Conservation (phyloP, 108 stramenopile genomes). For the Skeletonema grethae region DNA sequence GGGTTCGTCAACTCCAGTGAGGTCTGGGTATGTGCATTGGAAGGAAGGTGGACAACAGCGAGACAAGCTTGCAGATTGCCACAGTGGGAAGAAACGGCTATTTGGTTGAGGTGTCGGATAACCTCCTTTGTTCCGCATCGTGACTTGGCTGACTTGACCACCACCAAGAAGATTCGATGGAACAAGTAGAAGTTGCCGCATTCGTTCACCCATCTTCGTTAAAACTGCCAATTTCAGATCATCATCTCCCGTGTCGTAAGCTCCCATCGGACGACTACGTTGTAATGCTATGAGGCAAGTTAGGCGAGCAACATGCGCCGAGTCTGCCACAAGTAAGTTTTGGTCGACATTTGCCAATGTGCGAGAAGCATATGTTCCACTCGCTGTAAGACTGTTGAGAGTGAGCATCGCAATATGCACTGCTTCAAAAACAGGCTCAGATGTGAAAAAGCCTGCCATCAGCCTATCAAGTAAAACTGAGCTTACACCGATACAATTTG, state of each 20-base stretch:
- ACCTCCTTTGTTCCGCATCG: slow-evolving; percentile 32
- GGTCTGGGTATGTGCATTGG: slow-evolving; percentile 64
- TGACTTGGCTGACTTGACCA: slow-evolving; percentile 7
- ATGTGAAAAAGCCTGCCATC: slow-evolving; percentile 80
- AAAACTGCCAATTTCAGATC: slow-evolving; percentile 68
- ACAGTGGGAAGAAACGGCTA: slow-evolving; percentile 68
- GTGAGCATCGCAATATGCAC: slow-evolving; percentile 58
- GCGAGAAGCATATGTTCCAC: slow-evolving; percentile 58
- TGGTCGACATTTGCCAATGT: slow-evolving; percentile 60
- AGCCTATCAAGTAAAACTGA: slow-evolving; percentile 79
- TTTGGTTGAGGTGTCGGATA: slow-evolving; percentile 56
- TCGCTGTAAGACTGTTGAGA: slow-evolving; percentile 60
- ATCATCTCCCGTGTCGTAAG: slow-evolving; percentile 63
- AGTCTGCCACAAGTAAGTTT: slow-evolving; percentile 69
- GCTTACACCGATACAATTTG: slow-evolving; percentile 77
- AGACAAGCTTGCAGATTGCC: slow-evolving; percentile 71
- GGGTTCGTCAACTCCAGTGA: slow-evolving; percentile 64
- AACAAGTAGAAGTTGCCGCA: slow-evolving; percentile 69
- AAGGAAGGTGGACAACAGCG: slow-evolving; percentile 56
- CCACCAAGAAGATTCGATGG: slow-evolving; percentile 60
- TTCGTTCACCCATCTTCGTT: slow-evolving; percentile 51
- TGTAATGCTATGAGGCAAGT: slow-evolving; percentile 66
- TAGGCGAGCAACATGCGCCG: slow-evolving; percentile 76
- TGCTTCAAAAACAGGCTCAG: slow-evolving; percentile 62
- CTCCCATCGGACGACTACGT: slow-evolving; percentile 63